Evolutionary conservation across 179 eudicot species (phyloP), one percentile per base, ranked within the genome.

Genomic region (Actinidia chinensis): DNA sequence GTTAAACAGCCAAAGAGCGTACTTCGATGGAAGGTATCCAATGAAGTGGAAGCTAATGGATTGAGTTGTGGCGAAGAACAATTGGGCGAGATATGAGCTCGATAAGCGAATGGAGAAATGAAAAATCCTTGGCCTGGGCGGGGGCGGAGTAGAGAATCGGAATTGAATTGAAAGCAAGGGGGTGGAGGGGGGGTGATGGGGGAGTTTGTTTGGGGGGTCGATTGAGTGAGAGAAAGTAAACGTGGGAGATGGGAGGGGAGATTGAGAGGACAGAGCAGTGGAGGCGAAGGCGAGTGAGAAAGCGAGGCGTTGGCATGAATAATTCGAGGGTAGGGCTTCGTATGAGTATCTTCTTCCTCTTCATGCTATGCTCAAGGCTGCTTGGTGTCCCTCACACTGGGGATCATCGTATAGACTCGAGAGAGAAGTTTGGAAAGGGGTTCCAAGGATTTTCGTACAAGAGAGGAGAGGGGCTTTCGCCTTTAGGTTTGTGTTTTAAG

Each of bases 21-120:
- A 90, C 93, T 65, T 66, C 91, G 93, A 65, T 68, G 83, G 59
- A 82, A 75, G 23, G 71, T 74, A 76, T 71, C 78, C 44, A 73
- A 55, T 0, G 89, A 60, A 82, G 66, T 23, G 3, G 74, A 56
- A 28, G 61, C 42, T 47, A 79, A 63, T 46, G 80, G 58, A 9
- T 79, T 55, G 18, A 71, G 63, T 68, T 22, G 83, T 65, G 18
- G 66, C 48, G 64, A 82, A 2, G 77, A 33, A 23, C 33, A 78
- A 81, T 71, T 75, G 22, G 64, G 44, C 13, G 79, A 25, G 70
- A 77, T 71, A 46, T 86, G 50, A 54, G 79, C 73, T 70, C 83
- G 71, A 18, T 20, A 5, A 15, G 78, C 20, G 4, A 83, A 9
- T 14, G 66, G 44, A 23, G 77, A 83, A 61, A 63, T 51, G 18